Conservation (phyloP, 1,284 basidiomycete genomes). For the Peniophora sp. region DNA sequence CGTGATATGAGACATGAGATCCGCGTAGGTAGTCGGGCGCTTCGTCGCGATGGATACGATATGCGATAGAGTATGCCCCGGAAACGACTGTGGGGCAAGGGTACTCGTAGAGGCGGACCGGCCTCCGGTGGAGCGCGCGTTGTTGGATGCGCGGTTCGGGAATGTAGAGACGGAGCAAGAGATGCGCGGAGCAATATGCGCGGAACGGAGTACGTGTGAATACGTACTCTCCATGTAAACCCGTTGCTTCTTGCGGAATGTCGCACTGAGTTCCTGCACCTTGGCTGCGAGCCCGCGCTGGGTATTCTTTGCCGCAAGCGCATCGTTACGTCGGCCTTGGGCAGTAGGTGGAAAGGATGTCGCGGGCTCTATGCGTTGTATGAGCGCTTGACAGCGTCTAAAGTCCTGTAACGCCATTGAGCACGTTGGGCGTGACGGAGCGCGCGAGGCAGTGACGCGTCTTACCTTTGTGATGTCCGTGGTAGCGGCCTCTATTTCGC, state of each 20-base stretch:
- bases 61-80: background rate
- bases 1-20: slow-evolving; percentile 1
- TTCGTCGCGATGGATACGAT: too few relatives aligned
- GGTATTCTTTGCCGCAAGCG: slow-evolving; percentile 86
- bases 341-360: slow-evolving; percentile 38
- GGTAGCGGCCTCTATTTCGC: slow-evolving; percentile 86
- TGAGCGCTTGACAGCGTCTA: slow-evolving; percentile 71
- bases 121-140: background rate
- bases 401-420: slow-evolving; percentile 57
- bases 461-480: slow-evolving; percentile 81
- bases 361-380: slow-evolving; percentile 59
- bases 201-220: slow-evolving; percentile 6
- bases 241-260: slow-evolving; percentile 96
- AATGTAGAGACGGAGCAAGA: slow-evolving; percentile 11
- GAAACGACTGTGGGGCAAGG: slow-evolving; percentile 4
- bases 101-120: slow-evolving; percentile 2
- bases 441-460: slow-evolving; percentile 7
- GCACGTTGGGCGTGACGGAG: slow-evolving; percentile 8
- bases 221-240: slow-evolving; percentile 94
- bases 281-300: slow-evolving; percentile 92
- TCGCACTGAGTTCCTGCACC: slow-evolving; percentile 86
- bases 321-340: slow-evolving; percentile 44
- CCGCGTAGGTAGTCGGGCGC: slow-evolving; percentile 3
- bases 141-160: background rate
- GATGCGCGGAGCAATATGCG: slow-evolving; percentile 10